phyloP scores from a whole-genome alignment of 331 rosid genomes.

The Quercus phellos region DNA sequence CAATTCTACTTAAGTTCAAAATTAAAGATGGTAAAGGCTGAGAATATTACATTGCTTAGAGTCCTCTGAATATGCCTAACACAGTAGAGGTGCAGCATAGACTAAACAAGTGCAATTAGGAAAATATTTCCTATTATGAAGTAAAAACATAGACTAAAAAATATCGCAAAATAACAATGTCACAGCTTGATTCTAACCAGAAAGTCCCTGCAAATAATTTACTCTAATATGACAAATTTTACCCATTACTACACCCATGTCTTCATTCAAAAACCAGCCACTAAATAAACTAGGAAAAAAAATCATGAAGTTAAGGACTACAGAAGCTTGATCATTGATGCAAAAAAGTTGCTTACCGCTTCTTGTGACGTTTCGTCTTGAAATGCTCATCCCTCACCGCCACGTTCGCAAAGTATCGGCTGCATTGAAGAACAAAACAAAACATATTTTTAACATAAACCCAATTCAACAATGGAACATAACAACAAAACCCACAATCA shows the following conservation, averaged over 20 bases:
- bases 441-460: not conserved
- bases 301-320: not conserved
- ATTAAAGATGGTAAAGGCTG: not conserved
- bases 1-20: too few relatives aligned
- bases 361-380: slow-evolving; percentile 84
- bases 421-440: slow-evolving; percentile 28
- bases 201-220: not conserved
- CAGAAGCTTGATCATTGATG: not conserved
- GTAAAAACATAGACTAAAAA: not conserved
- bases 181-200: not conserved
- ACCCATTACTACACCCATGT: not conserved
- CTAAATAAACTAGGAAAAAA: not conserved
- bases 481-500: not conserved
- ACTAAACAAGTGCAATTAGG: not conserved
- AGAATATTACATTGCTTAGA: not conserved
- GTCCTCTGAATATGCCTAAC: not conserved
- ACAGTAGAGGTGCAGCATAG: not conserved
- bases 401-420: slow-evolving; percentile 73
- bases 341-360: slow-evolving; percentile 37
- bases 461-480: not conserved
- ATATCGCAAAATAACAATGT: not conserved
- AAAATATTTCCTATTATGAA: not conserved
- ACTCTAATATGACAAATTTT: not conserved
- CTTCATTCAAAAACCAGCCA: not conserved
- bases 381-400: slow-evolving; percentile 82